A percentile compares a stretch with the other conserved stretches of the same genome.
Evolutionary conservation across 768 basidiomycete genomes (phyloP).

Genomic region (Suillus subalutaceus): DNA sequence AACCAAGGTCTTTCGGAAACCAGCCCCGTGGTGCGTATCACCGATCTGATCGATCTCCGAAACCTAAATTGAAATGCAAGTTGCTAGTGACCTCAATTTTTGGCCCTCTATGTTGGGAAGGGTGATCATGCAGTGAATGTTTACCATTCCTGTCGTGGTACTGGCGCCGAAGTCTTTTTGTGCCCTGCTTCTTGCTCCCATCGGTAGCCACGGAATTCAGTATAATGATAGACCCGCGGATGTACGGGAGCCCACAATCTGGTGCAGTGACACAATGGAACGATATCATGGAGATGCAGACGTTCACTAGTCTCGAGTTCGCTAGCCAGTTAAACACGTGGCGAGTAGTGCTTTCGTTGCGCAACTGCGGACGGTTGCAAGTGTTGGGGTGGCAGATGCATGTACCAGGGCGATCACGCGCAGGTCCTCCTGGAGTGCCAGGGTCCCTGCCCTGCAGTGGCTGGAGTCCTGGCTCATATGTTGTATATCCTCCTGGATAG

Average conservation of each 20-base stretch:
- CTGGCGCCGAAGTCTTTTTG: not conserved
- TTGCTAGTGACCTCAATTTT: conserved; percentile 44
- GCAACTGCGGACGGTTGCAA: not conserved
- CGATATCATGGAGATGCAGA: not conserved
- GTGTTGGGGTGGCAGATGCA: too few relatives aligned
- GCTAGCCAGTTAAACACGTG: not conserved
- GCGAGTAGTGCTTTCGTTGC: not conserved
- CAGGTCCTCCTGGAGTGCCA: not conserved
- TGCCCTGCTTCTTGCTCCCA: not conserved
- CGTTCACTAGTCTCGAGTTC: not conserved
- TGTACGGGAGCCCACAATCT: not conserved
- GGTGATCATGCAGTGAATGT: conserved; percentile 52
- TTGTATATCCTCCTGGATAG: not conserved
- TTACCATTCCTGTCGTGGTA: conserved; percentile 40
- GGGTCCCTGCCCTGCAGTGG: not conserved
- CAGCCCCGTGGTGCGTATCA: conserved; percentile 44
- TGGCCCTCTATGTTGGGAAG: conserved; percentile 69
- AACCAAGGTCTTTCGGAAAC: conserved; percentile 71
- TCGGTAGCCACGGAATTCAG: not conserved
- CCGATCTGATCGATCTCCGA: not conserved
- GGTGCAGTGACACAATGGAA: not conserved
- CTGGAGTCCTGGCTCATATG: not conserved
- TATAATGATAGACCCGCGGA: not conserved
- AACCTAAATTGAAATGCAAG: conserved; percentile 20
- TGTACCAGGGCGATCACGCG: too few relatives aligned